Evolutionary conservation across 106 monocot genomes (phyloP).

Genomic region (Acorus gramineus): DNA sequence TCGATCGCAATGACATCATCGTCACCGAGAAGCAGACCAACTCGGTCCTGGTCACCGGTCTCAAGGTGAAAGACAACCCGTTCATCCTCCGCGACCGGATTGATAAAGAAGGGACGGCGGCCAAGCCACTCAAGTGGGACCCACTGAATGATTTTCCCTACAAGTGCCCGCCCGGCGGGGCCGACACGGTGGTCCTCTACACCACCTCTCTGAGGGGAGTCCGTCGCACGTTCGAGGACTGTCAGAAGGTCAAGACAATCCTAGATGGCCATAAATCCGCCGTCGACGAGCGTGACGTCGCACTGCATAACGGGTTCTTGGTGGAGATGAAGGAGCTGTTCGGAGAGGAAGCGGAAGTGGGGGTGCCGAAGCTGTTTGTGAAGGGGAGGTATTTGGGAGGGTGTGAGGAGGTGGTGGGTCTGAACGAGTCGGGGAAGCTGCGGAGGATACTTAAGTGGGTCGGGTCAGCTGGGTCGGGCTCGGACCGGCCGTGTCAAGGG

Average conservation of each 20-base stretch:
- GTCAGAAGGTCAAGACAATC: slow-evolving; percentile 46
- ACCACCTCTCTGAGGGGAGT: slow-evolving; percentile 78
- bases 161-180: slow-evolving; percentile 48
- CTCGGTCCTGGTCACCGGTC: slow-evolving; percentile 18
- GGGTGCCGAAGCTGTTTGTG: slow-evolving; percentile 69
- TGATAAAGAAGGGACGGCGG: slow-evolving; percentile 21
- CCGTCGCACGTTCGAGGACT: slow-evolving; percentile 83
- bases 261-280: slow-evolving; percentile 44
- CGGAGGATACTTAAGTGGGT: slow-evolving; percentile 61
- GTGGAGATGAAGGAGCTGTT: slow-evolving; percentile 62
- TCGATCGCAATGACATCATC: not conserved
- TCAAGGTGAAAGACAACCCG: slow-evolving; percentile 53
- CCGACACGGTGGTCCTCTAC: slow-evolving; percentile 69
- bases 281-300: slow-evolving; percentile 82
- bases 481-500: slow-evolving; percentile 37
- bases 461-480: slow-evolving; percentile 7
- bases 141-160: slow-evolving; percentile 64
- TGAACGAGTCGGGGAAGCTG: slow-evolving; percentile 62
- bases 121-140: slow-evolving; percentile 32
- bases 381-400: slow-evolving; percentile 81
- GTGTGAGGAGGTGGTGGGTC: slow-evolving; percentile 52
- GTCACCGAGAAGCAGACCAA: not conserved
- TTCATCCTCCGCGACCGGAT: slow-evolving; percentile 63
- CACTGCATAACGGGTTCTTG: slow-evolving; percentile 77
- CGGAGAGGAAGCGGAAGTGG: slow-evolving; percentile 31